Evolutionary conservation across 148 eudicot genomes (phyloP).

Genomic region (Dysphania ambrosioides): DNA sequence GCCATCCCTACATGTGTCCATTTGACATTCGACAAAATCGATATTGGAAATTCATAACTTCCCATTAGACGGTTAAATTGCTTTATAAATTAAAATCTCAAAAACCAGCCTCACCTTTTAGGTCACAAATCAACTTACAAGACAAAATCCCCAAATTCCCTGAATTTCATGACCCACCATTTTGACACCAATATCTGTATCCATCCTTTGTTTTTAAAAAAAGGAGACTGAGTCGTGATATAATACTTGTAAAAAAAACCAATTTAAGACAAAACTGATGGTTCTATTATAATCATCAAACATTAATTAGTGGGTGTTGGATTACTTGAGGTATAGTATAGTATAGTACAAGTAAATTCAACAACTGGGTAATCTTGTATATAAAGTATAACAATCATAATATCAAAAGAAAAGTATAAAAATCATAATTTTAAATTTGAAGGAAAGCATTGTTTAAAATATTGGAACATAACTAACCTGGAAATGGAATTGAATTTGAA

Average conservation of each 20-base stretch:
- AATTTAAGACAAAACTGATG: not conserved
- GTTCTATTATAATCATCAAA: slow-evolving; percentile 11
- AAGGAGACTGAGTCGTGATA: no score
- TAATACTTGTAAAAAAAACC: not conserved
- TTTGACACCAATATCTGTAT: not conserved
- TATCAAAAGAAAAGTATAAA: no score
- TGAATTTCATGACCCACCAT: slow-evolving; percentile 30
- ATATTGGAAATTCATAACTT: not conserved
- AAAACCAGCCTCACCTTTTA: not conserved
- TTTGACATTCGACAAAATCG: not conserved
- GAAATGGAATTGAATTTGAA: not conserved
- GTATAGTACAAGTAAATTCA: not conserved
- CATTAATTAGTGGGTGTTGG: slow-evolving; percentile 22
- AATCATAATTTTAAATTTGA: no score
- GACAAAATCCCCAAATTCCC: slow-evolving; percentile 31
- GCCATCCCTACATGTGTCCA: not conserved
- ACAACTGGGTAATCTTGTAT: not conserved
- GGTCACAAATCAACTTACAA: slow-evolving; percentile 16
- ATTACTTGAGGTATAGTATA: not conserved
- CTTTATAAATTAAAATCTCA: not conserved
- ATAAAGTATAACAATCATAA: slow-evolving; percentile 8
- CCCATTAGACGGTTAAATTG: not conserved
- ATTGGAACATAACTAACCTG: slow-evolving; percentile 9
- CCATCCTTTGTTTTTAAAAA: not conserved
- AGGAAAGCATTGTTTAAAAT: not conserved